Evolutionary conservation across 2,329 filamentous ascomycete genomes (phyloP), one percentile per base, ranked within the genome.

Genomic region (Zasmidium cellare): DNA sequence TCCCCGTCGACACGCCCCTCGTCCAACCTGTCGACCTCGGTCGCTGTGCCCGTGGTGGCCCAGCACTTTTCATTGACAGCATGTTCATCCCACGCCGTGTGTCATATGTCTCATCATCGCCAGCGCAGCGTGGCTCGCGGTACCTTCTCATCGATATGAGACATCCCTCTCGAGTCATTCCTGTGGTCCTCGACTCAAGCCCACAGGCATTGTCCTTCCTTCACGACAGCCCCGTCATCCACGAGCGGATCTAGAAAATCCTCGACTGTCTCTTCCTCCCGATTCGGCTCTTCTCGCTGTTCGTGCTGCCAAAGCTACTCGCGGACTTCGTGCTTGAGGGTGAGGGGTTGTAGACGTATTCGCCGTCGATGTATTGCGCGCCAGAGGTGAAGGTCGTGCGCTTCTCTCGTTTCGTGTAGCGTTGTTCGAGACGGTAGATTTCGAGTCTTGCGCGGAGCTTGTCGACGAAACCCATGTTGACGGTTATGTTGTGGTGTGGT

Each of bases 381-480:
- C 91, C 92, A 71, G 90, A 92, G 71, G 89, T 87, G 75, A 96
- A 96, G 60, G 90, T 94, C 55, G 87, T 92, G 74, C 93, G 91
- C 68, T 93, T 90, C 70, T 93, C 91, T 73, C 91, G 89, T 70
- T 89, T 89, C 52, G 92, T 96, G 81, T 97, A 97, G 69, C 91
- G 89, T 79, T 97, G 89, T 80, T 97, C 93, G 66, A 97, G 87
- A 51, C 92, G 90, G 82, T 96, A 94, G 71, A 97, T 86, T 81
- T 97, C 92, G 69, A 96, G 84, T 77, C 93, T 93, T 55, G 82
- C 80, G 62, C 88, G 87, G 62, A 96, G 84, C 50, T 89, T 87
- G 72, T 92, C 89, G 57, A 94, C 80, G 22, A 96, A 83, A 53
- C 84, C 85, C 77, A 88, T 86, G 31, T 50, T 69, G 57, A 28